Conservation (phyloP, 768 basidiomycete genomes). For the Tricholoma furcatifolium region DNA sequence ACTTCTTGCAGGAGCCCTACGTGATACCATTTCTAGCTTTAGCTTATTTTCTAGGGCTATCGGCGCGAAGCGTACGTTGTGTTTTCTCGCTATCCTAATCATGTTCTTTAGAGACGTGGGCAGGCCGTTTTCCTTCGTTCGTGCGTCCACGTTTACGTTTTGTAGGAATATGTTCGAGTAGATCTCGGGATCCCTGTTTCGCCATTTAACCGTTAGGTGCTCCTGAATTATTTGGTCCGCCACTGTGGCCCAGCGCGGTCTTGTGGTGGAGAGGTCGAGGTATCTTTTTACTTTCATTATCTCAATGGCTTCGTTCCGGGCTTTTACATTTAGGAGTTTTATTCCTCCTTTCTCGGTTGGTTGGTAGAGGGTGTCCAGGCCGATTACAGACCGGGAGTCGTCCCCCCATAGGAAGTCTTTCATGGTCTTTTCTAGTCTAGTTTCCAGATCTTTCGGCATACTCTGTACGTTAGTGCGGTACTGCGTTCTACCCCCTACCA, state of each 20-base stretch:
- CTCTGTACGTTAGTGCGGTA: background rate
- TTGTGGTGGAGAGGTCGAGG: no score
- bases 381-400: conserved; percentile 13
- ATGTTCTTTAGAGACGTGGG: background rate
- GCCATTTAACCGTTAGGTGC: no score
- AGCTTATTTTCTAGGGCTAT: no score
- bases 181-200: no score
- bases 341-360: background rate
- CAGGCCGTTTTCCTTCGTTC: no score
- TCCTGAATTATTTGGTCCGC: no score
- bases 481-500: no score
- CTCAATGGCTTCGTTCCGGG: conserved; percentile 27
- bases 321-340: conserved; percentile 18
- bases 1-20: background rate
- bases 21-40: background rate
- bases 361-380: conserved; percentile 12
- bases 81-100: background rate
- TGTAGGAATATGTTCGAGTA: no score
- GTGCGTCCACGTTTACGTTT: background rate
- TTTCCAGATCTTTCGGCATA: background rate
- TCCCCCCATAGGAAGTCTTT: no score
- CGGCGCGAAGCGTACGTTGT: no score
- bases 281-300: no score
- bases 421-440: background rate
- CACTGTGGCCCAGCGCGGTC: no score